Evolutionary conservation across 2,329 filamentous ascomycete genomes (phyloP), one percentile per base, ranked within the genome.

Genomic region (Emmonsiellopsis sp.): DNA sequence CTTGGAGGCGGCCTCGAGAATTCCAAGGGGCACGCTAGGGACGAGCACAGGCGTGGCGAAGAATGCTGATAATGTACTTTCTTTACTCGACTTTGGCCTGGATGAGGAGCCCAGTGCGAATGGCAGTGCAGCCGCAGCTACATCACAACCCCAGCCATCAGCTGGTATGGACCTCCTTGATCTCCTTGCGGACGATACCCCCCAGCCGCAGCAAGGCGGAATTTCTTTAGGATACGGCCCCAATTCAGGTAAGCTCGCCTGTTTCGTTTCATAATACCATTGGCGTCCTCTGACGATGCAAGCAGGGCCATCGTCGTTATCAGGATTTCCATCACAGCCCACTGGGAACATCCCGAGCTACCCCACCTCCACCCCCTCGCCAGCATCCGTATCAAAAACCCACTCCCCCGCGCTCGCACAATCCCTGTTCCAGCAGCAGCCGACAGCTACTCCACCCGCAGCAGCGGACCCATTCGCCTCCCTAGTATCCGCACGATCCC

Each of bases 21-120:
- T 97, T 60, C 89, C 89, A 6, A 85, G 87, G 65, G 89, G 91
- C 31, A 91, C 86, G 11, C 78, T 87, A 49, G 82, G 85, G 9
- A 83, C 81, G 26, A 85, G 80, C 56, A 82, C 83, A 55, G 79
- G 81, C 58, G 77, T 85, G 46, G 76, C 79, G 61, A 81, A 84
- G 73, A 81, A 85, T 62, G 78, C 82, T 6, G 79, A 83, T 59
- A 84, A 89, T 63, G 91, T 96, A 69, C 73, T 96, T 20, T 97
- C 93, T 5, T 74, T 98, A 58, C 98, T 98, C 64, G 93, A 98
- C 67, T 91, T 98, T 63, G 88, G 86, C 56, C 85, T 76, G 8
- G 77, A 82, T 54, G 79, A 82, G 13, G 83, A 84, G 40, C 73
- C 79, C 41, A 76, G 75, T 53, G 64, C 68, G 54, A 70, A 74